A percentile compares a stretch with the other conserved stretches of the same genome.
Evolutionary conservation across 257 asterid genomes (phyloP).

Genomic region (Penstemon davidsonii): DNA sequence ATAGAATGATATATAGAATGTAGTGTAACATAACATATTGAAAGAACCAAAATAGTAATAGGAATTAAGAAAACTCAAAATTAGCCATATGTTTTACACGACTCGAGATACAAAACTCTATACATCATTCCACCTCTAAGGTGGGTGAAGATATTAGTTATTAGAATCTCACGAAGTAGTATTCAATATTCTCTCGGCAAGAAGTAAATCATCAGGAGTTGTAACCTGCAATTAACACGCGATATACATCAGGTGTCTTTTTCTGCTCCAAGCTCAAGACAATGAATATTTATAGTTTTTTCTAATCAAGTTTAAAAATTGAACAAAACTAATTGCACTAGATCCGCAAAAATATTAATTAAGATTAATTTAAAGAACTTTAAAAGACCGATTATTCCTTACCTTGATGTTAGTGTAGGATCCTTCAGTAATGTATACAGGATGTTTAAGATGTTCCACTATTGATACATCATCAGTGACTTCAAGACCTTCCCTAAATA

Average conservation of each 20-base stretch:
- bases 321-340: background rate
- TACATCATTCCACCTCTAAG: background rate
- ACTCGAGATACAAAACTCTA: background rate
- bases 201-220: constrained; percentile 88
- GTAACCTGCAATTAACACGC: constrained; percentile 66
- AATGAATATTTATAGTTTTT: no score
- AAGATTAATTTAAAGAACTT: background rate
- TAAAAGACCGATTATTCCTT: constrained; percentile 15
- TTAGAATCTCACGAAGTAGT: constrained; percentile 32
- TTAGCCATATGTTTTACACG: constrained; percentile 3
- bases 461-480: constrained; percentile 98
- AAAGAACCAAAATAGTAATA: background rate
- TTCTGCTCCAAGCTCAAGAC: constrained; percentile 2
- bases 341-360: no score
- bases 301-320: background rate
- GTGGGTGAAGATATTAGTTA: background rate
- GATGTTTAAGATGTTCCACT: constrained; percentile 92
- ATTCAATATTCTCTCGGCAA: constrained; percentile 88
- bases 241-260: constrained; percentile 12
- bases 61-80: constrained; percentile 11
- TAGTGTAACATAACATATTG: background rate
- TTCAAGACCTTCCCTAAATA: constrained; percentile 83
- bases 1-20: background rate
- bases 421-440: constrained; percentile 91
- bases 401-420: constrained; percentile 99